Conservation (phyloP, 1,284 basidiomycete genomes). For the Ceratorhiza oryzae-sativae region DNA sequence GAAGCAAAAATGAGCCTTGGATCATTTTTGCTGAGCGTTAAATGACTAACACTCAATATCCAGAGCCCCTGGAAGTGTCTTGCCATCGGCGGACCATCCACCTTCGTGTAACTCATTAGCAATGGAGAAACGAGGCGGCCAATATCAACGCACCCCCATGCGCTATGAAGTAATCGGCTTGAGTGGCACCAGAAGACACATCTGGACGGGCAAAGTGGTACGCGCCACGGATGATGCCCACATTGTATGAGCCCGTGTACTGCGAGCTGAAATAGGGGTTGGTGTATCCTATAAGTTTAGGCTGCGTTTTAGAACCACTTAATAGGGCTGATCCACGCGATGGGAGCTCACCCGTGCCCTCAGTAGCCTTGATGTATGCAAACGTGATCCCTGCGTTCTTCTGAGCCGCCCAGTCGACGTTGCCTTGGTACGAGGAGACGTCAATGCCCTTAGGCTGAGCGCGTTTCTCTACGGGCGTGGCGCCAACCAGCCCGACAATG, state of each 20-base stretch:
- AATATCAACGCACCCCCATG: conserved; percentile 61
- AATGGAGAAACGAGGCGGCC: not conserved
- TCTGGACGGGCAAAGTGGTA: conserved; percentile 70
- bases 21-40: conserved; percentile 49
- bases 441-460: conserved; percentile 51
- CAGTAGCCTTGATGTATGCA: conserved; percentile 74
- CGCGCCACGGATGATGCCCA: conserved; percentile 62
- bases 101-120: conserved; percentile 54
- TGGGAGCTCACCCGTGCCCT: conserved; percentile 60
- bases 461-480: conserved; percentile 49
- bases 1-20: not conserved
- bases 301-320: not conserved
- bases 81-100: conserved; percentile 65
- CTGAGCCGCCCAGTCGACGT: conserved; percentile 62
- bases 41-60: conserved; percentile 63
- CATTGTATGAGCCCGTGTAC: conserved; percentile 63
- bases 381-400: conserved; percentile 65
- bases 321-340: not conserved
- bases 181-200: conserved; percentile 58
- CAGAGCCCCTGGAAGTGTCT: conserved; percentile 68
- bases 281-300: conserved; percentile 46
- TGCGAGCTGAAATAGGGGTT: conserved; percentile 58
- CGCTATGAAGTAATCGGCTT: conserved; percentile 66
- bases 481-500: conserved; percentile 22
- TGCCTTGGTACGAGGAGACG: conserved; percentile 63